These are phyloP conservation scores for Primulina huaijiensis DNA, from an alignment of 257 asterid species.

Conservation along the genomic window DNA sequence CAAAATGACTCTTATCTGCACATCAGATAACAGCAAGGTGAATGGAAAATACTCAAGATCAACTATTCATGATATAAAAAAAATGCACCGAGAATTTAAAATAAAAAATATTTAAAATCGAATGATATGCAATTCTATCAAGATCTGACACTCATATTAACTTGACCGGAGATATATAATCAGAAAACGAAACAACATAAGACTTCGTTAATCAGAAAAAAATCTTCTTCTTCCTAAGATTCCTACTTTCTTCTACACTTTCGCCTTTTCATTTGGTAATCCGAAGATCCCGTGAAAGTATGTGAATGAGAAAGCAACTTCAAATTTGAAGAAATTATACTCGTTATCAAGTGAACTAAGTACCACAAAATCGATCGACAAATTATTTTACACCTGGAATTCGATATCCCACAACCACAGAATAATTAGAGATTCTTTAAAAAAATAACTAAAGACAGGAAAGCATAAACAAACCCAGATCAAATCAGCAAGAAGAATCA, in stretches of 20 bases:
- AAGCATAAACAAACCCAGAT: slow-evolving; percentile 9
- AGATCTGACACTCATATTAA: neutral
- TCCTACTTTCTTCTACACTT: neutral
- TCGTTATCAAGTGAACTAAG: neutral
- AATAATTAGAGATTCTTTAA: neutral
- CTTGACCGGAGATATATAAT: neutral
- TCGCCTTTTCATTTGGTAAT: slow-evolving; percentile 4
- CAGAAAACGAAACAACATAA: slow-evolving; percentile 17
- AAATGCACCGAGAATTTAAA: neutral
- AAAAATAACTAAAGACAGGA: neutral
- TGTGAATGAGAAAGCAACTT: neutral
- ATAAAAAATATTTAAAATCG: neutral
- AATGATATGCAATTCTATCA: neutral
- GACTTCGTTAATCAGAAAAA: neutral
- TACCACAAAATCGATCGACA: slow-evolving; percentile 11
- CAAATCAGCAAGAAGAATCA: neutral
- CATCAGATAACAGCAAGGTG: slow-evolving; percentile 20
- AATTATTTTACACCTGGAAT: slow-evolving; percentile 5
- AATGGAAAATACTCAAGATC: slow-evolving; percentile 12
- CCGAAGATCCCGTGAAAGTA: neutral
- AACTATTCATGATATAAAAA: slow-evolving; percentile 1
- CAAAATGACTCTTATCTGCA: neutral
- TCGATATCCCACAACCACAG: slow-evolving; percentile 13
- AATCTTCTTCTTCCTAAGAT: slow-evolving; percentile 5
- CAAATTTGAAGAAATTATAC: no score